phyloP scores from a whole-genome alignment of 768 basidiomycete genomes.

The Naganishia onofrii region DNA sequence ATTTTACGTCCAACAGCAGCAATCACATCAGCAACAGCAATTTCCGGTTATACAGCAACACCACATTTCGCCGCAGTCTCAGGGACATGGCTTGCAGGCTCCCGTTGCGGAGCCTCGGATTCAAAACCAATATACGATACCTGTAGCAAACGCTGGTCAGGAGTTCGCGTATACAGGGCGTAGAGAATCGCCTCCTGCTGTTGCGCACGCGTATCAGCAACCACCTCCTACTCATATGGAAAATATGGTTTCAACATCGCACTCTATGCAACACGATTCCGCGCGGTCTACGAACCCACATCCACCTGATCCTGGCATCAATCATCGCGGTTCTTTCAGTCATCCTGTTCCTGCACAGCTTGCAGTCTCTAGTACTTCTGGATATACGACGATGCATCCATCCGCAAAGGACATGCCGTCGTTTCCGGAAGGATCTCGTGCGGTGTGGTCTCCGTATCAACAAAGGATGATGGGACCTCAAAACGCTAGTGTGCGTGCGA shows the following conservation, averaged over 20 bases:
- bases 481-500: not conserved
- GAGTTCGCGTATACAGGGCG: not conserved
- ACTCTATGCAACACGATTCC: not conserved
- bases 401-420: not conserved
- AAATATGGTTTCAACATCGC: not conserved
- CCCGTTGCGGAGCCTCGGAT: not conserved
- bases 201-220: not conserved
- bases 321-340: not conserved
- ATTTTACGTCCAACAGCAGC: not conserved
- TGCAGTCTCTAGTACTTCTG: not conserved
- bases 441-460: not conserved
- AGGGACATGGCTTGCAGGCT: not conserved
- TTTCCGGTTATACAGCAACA: not conserved
- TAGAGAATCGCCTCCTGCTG: not conserved
- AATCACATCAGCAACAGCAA: not conserved
- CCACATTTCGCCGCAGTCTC: not conserved
- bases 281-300: not conserved
- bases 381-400: not conserved
- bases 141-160: not conserved
- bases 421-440: not conserved
- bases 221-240: not conserved
- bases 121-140: not conserved
- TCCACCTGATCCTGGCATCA: constrained; percentile 2
- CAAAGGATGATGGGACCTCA: not conserved
- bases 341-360: not conserved